A percentile compares a stretch with the other conserved stretches of the same genome.
Evolutionary conservation across 352 stramenopile species (phyloP).

Genomic region (Elongisporangium senticosum): DNA sequence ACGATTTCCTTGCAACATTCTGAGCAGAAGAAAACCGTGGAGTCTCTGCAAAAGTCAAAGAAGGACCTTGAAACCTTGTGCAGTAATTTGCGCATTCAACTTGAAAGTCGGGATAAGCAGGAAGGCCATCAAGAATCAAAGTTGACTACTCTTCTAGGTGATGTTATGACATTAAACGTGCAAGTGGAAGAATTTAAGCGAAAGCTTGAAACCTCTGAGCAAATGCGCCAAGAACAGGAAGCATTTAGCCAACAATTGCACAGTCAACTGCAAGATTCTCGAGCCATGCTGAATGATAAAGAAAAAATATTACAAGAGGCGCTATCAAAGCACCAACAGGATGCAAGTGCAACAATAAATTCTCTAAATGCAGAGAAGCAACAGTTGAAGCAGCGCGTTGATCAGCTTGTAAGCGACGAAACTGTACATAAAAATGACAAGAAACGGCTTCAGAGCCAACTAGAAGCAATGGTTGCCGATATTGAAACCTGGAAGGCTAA

Average conservation of each 20-base stretch:
- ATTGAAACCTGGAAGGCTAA: slow-evolving; percentile 35
- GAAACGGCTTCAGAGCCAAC: slow-evolving; percentile 27
- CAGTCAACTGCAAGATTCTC: slow-evolving; percentile 43
- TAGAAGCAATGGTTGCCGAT: slow-evolving; percentile 28
- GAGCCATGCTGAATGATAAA: slow-evolving; percentile 38
- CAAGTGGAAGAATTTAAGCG: slow-evolving; percentile 71
- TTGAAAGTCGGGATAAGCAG: slow-evolving; percentile 52
- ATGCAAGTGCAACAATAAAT: slow-evolving; percentile 23
- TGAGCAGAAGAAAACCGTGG: slow-evolving; percentile 48
- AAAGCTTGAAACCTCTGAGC: slow-evolving; percentile 55
- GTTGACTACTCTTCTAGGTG: slow-evolving; percentile 55
- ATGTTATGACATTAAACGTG: slow-evolving; percentile 71
- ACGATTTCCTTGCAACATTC: slow-evolving; percentile 47
- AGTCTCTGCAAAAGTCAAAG: slow-evolving; percentile 57
- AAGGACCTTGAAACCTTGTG: slow-evolving; percentile 62
- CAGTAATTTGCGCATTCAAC: slow-evolving; percentile 41
- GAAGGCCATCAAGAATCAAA: slow-evolving; percentile 70
- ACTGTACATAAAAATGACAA: slow-evolving; percentile 22
- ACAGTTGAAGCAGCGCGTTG: slow-evolving; percentile 31
- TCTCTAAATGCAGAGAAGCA: slow-evolving; percentile 34
- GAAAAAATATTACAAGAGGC: slow-evolving; percentile 32
- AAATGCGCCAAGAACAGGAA: slow-evolving; percentile 64
- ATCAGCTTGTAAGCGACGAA: slow-evolving; percentile 27
- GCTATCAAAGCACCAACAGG: slow-evolving; percentile 31
- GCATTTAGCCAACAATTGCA: slow-evolving; percentile 45